Evolutionary conservation across 1,139 yeast genomes (phyloP), one percentile per base, ranked within the genome.

Genomic region (Geotrichum siamense): DNA sequence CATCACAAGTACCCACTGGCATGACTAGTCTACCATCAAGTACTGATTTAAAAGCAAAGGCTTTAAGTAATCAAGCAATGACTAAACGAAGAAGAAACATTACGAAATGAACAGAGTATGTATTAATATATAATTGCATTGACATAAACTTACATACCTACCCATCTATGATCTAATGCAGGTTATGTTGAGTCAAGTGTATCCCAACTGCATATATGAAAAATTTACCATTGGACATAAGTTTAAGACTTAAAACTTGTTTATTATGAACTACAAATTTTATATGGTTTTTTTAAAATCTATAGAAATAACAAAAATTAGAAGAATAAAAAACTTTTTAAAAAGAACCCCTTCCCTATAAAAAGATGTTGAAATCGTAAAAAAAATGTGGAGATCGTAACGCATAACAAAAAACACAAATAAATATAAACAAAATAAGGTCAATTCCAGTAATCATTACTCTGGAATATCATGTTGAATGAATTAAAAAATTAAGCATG

Each of bases 341-440:
- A 32, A 31, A 38, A 40, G 41, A 40, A 44, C 42, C 41, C 45
- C 44, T 38, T 44, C 42, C 42, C 45, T 38, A 48, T 42, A 50
- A 42, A 43, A 44, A 46, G 51, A 51, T 54, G 57, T 54, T 54
- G 57, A 54, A n/a, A n/a, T n/a, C n/a, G n/a, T n/a, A n/a, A n/a
- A n/a, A n/a, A n/a, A n/a, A n/a, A n/a, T n/a, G n/a, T n/a, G n/a
- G n/a, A n/a, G n/a, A n/a, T n/a, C n/a, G n/a, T n/a, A n/a, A n/a
- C n/a, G n/a, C n/a, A n/a, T n/a, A n/a, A n/a, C n/a, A n/a, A n/a
- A n/a, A n/a, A n/a, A n/a, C n/a, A n/a, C n/a, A n/a, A n/a, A n/a
- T n/a, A n/a, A n/a, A n/a, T 43, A 43, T 28, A 43, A 41, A 34
- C 37, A 33, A 33, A 30, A 16, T 20, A 40, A 42, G 46, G 42